Conservation (phyloP, 345 rosid genomes). For the Melaleuca alternifolia region DNA sequence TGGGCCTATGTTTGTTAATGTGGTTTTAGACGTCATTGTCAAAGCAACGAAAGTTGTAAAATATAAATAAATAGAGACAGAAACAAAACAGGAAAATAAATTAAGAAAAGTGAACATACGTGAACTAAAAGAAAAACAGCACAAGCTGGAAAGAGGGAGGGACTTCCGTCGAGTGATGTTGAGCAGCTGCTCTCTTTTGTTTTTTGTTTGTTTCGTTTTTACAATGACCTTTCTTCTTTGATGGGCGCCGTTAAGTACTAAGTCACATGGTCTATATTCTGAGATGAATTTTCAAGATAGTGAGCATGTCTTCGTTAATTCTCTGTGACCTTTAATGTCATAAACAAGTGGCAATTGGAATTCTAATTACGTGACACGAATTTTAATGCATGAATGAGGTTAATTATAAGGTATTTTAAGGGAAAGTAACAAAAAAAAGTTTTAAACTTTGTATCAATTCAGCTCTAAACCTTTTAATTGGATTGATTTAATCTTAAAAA, state of each 20-base stretch:
- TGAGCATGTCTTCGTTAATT: background rate
- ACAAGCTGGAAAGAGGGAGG: no score
- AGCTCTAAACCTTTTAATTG: no score
- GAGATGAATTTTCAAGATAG: background rate
- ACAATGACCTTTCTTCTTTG: background rate
- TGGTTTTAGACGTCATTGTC: background rate
- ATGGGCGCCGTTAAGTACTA: background rate
- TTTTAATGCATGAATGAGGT: background rate
- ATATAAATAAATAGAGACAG: background rate
- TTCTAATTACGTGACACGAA: background rate
- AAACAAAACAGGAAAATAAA: no score
- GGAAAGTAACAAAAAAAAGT: no score
- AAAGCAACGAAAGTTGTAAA: background rate
- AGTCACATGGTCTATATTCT: background rate
- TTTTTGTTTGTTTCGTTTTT: background rate
- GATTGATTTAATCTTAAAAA: no score
- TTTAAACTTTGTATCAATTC: no score
- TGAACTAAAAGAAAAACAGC: no score
- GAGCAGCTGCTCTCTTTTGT: no score
- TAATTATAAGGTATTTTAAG: background rate
- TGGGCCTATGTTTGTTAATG: background rate
- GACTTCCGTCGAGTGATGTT: no score
- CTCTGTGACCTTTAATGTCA: background rate
- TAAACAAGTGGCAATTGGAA: background rate
- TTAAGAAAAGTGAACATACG: no score